Percentiles rank a stretch among this genome's conserved stretches.
Evolutionary conservation across 306 rosid species (phyloP).

Genomic region (Quercus agrifolia): DNA sequence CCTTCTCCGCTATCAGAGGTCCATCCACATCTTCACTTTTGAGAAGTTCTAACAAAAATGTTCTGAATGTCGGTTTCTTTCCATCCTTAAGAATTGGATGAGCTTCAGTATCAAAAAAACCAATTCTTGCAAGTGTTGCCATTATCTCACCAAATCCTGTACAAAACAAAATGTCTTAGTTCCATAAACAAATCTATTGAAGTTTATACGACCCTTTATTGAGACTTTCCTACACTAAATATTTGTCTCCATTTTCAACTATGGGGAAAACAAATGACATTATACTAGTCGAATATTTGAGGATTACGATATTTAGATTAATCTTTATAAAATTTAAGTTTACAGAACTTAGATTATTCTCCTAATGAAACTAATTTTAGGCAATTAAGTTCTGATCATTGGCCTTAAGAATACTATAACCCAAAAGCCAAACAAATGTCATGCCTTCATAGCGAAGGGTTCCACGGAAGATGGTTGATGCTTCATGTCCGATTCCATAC

Average conservation of each 20-base stretch:
- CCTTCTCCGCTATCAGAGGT: conserved; percentile 48
- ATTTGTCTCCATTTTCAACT: neutral
- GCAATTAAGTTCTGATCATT: conserved; percentile 1
- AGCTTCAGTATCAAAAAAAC: conserved; percentile 55
- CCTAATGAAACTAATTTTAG: neutral
- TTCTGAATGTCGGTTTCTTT: conserved; percentile 53
- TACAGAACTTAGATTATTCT: neutral
- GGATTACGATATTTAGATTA: neutral
- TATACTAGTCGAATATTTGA: neutral
- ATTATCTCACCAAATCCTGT: conserved; percentile 81
- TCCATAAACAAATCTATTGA: conserved; percentile 12
- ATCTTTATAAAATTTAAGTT: neutral
- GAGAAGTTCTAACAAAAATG: conserved; percentile 67
- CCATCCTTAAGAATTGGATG: conserved; percentile 54
- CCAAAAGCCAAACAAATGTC: conserved; percentile 13
- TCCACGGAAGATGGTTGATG: conserved; percentile 87
- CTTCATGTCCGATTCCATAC: conserved; percentile 79
- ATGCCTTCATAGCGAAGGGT: conserved; percentile 95
- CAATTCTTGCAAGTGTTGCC: conserved; percentile 80
- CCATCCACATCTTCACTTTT: conserved; percentile 23
- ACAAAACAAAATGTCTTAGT: neutral
- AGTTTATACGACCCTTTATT: neutral
- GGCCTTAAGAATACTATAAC: conserved; percentile 1
- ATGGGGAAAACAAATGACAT: neutral
- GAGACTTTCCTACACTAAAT: neutral